phyloP scores from a whole-genome alignment of 2,329 filamentous ascomycete species.

The Fusarium illudens region DNA sequence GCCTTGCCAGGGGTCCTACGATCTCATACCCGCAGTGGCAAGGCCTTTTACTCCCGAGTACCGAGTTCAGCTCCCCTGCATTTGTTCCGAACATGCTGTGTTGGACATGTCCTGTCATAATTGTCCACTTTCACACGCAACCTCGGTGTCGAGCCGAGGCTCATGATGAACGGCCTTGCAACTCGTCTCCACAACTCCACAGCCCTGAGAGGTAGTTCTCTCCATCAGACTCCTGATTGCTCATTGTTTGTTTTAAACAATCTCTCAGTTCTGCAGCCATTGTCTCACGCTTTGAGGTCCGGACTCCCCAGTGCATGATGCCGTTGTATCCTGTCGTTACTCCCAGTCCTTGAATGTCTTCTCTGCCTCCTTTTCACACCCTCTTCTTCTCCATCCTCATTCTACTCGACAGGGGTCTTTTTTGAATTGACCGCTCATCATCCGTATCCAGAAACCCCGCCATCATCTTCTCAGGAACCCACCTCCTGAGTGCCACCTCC shows the following conservation, averaged over 20 bases:
- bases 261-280: constrained; percentile 9
- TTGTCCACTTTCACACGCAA: constrained; percentile 27
- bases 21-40: constrained; percentile 32
- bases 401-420: constrained; percentile 30
- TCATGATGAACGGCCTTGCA: constrained; percentile 20
- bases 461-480: constrained; percentile 26
- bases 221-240: constrained; percentile 15
- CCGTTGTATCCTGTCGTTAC: constrained; percentile 24
- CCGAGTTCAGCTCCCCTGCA: neutral
- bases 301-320: constrained; percentile 32
- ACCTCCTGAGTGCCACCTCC: constrained; percentile 23
- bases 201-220: neutral
- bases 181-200: constrained; percentile 15
- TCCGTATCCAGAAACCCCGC: constrained; percentile 32
- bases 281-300: constrained; percentile 3
- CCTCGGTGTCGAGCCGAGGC: constrained; percentile 29
- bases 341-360: constrained; percentile 16
- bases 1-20: constrained; percentile 28
- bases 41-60: constrained; percentile 1
- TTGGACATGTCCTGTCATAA: constrained; percentile 1
- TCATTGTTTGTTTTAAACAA: constrained; percentile 6
- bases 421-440: constrained; percentile 30
- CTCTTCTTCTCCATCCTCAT: constrained; percentile 24
- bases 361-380: constrained; percentile 31
- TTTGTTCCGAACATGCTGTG: neutral